phyloP scores from a whole-genome alignment of 441 rosid species.

The Bocquillonia castaneifolia region DNA sequence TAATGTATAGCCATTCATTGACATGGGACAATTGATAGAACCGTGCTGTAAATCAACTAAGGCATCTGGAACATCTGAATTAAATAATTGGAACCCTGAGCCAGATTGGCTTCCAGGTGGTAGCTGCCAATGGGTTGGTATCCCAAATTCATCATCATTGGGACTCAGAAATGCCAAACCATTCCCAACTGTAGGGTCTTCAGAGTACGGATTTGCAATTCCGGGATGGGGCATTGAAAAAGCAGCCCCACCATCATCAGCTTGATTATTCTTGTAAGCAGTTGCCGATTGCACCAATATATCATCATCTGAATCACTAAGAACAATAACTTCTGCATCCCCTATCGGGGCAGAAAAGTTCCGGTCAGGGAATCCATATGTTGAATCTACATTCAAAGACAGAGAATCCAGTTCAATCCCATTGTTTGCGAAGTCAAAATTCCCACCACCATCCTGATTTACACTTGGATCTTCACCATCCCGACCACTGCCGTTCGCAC shows the following conservation, averaged over 20 bases:
- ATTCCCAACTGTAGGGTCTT: constrained; percentile 50
- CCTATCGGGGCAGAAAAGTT: constrained; percentile 47
- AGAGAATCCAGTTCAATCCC: constrained; percentile 79
- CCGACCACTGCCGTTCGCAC: constrained; percentile 86
- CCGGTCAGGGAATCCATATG: constrained; percentile 48
- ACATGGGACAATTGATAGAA: constrained; percentile 48
- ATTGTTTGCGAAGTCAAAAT: constrained; percentile 57
- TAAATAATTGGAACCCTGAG: constrained; percentile 74
- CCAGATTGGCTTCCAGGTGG: constrained; percentile 62
- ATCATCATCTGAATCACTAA: constrained; percentile 94
- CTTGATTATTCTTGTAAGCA: constrained; percentile 45
- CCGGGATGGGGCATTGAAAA: constrained; percentile 56
- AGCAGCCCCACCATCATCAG: constrained; percentile 49
- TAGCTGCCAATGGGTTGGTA: constrained; percentile 63
- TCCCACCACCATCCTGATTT: constrained; percentile 76
- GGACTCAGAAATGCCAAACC: constrained; percentile 56
- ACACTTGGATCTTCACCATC: constrained; percentile 96
- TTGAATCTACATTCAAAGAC: constrained; percentile 56
- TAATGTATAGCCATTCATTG: constrained; percentile 59
- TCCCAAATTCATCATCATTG: constrained; percentile 65
- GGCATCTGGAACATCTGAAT: constrained; percentile 54
- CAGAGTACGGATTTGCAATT: constrained; percentile 52
- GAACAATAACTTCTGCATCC: constrained; percentile 74
- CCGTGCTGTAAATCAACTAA: constrained; percentile 56
- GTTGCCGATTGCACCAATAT: constrained; percentile 45